phyloP scores from a whole-genome alignment of 192 early-diverging fungal species.

The Backusella tuberculispora region DNA sequence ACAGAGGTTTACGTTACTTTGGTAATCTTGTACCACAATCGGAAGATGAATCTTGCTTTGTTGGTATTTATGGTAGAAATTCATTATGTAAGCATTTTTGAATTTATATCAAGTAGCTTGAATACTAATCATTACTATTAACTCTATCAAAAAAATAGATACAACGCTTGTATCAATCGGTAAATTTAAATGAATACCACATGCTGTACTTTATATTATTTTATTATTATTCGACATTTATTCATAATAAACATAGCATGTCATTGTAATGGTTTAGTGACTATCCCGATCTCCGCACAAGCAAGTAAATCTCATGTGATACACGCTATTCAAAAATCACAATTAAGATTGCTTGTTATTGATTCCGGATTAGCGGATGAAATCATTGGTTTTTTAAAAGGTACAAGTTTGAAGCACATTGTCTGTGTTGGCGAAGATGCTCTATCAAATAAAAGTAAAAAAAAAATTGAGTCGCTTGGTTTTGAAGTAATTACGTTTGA shows the following conservation, averaged over 20 bases:
- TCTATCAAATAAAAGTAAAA: neutral
- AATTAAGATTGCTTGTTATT: slow-evolving; percentile 8
- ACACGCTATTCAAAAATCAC: slow-evolving; percentile 20
- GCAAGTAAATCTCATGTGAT: slow-evolving; percentile 22
- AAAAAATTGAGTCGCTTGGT: neutral
- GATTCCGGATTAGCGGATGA: neutral
- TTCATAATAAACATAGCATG: neutral
- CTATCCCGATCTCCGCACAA: slow-evolving; percentile 30
- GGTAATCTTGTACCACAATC: slow-evolving; percentile 30
- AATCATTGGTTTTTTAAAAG: slow-evolving; percentile 15
- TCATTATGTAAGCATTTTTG: slow-evolving; percentile 43
- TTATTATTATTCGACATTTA: neutral
- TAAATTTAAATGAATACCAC: neutral
- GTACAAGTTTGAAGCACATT: slow-evolving; percentile 29
- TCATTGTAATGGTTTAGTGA: slow-evolving; percentile 27
- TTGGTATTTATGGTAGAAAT: slow-evolving; percentile 38
- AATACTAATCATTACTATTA: too few species aligned
- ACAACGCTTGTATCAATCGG: slow-evolving; percentile 13
- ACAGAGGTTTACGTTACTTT: slow-evolving; percentile 22
- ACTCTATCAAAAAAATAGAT: neutral
- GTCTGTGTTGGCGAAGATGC: slow-evolving; percentile 24
- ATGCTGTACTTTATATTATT: neutral
- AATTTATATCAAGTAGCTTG: neutral
- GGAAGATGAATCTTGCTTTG: slow-evolving; percentile 37
- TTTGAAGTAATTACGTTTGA: slow-evolving; percentile 30